These are phyloP conservation scores for Teratosphaeria gauchensis DNA, from an alignment of 2,329 filamentous ascomycete species.

Conservation along the genomic window DNA sequence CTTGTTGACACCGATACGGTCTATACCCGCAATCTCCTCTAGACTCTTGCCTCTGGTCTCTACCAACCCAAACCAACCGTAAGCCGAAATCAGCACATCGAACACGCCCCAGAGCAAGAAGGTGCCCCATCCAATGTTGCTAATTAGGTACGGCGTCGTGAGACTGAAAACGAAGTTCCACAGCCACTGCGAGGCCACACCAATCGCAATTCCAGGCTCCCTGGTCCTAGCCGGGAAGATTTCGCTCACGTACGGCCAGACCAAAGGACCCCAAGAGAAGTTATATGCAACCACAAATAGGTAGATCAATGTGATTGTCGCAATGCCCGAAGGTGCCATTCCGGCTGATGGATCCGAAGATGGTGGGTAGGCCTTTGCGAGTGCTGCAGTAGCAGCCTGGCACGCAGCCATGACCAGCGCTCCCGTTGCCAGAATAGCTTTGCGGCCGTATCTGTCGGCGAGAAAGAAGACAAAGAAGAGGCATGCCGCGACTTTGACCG, in stretches of 20 bases:
- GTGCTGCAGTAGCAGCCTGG: slow-evolving; percentile 24
- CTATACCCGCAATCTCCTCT: slow-evolving; percentile 19
- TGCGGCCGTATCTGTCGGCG: slow-evolving; percentile 40
- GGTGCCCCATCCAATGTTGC: slow-evolving; percentile 38
- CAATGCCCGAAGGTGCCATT: slow-evolving; percentile 33
- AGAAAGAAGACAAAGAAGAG: slow-evolving; percentile 44
- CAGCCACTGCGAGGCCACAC: slow-evolving; percentile 41
- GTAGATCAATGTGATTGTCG: slow-evolving; percentile 46
- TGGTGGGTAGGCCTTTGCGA: slow-evolving; percentile 20
- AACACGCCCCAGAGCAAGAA: slow-evolving; percentile 41
- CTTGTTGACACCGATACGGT: neutral
- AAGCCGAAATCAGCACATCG: slow-evolving; percentile 32
- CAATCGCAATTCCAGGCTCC: slow-evolving; percentile 40
- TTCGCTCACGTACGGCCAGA: slow-evolving; percentile 40
- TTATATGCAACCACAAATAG: slow-evolving; percentile 46
- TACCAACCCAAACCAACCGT: slow-evolving; percentile 27
- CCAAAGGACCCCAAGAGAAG: slow-evolving; percentile 43
- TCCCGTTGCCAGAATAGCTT: slow-evolving; percentile 24
- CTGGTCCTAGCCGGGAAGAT: slow-evolving; percentile 44
- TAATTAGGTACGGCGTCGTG: slow-evolving; percentile 39
- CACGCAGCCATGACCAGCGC: slow-evolving; percentile 26
- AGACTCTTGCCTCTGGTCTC: slow-evolving; percentile 28
- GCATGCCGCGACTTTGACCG: slow-evolving; percentile 44
- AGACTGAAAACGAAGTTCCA: slow-evolving; percentile 42
- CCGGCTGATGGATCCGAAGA: slow-evolving; percentile 5